A percentile compares a stretch with the other conserved stretches of the same genome.
These are phyloP conservation scores for Papiliotrema fonsecae DNA, from an alignment of 1,284 basidiomycete genomes.

Conservation along the genomic window DNA sequence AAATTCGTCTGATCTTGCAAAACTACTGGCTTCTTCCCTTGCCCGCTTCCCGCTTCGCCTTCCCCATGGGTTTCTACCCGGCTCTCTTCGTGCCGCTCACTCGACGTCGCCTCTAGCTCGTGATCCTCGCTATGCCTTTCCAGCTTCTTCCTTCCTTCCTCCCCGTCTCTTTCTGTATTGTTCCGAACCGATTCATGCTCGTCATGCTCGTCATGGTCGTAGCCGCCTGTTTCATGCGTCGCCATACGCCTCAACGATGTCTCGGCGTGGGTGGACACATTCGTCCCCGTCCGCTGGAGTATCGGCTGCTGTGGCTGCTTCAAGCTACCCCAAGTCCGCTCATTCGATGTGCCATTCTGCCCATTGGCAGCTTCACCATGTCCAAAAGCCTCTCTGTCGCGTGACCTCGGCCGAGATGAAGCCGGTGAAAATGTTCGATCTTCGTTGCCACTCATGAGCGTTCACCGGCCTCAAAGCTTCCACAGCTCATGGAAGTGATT, in stretches of 20 bases:
- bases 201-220: conserved; percentile 8
- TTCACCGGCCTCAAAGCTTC: no score
- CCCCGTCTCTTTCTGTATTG: no score
- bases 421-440: no score
- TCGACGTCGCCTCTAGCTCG: not conserved
- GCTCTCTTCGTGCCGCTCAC: not conserved
- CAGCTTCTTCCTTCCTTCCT: conserved; percentile 11
- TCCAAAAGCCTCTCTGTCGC: no score
- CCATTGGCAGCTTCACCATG: no score
- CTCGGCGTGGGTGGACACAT: conserved; percentile 22
- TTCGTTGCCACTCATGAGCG: no score
- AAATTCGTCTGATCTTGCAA: conserved; percentile 73
- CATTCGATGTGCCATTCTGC: not conserved
- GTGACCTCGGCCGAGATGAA: no score
- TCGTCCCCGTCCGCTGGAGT: conserved; percentile 8
- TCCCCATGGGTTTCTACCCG: not conserved
- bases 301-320: not conserved
- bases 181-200: no score
- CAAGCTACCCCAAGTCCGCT: not conserved
- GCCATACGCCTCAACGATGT: conserved; percentile 38
- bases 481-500: no score
- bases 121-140: conserved; percentile 24
- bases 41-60: not conserved
- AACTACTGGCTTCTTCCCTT: conserved; percentile 30
- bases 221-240: conserved; percentile 42